Evolutionary conservation across 2,329 filamentous ascomycete species (phyloP), one percentile per base, ranked within the genome.

Genomic region (Exophiala bonariae): DNA sequence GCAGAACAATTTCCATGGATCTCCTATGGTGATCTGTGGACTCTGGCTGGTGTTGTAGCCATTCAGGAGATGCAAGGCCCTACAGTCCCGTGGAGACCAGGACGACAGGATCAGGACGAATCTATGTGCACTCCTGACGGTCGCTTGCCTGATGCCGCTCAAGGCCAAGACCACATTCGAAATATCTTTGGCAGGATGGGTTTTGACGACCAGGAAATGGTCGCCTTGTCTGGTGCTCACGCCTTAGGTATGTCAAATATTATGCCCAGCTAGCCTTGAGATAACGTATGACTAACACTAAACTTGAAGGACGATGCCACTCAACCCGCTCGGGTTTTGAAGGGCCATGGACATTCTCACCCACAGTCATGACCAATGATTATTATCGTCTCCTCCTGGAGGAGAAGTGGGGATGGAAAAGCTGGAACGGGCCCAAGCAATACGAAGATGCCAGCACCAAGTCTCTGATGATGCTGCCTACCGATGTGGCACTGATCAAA

Each of bases 41-140:
- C 93, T 53, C 83, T 99, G 47, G 85, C 73, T 43, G 93, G 89
- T 64, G 83, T 93, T 57, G 81, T 78, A 66, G 88, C 91, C 59
- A 83, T 97, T 67, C 92, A 97, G 75, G 92, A 99, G 75, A 92
- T 96, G 85, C 83, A 91, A 67, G 92, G 92, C 5, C 92, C 92
- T 54, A 73, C 77, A 62, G 83, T 99, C 60, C 89, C 90, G 52
- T 99, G 83, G 85, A 82, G 92, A 63, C 89, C 92, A 40, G 92
- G 92, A 63, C 89, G 92, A 62, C 55, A 71, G 49, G 92, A 99
- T 72, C 79, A 80, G 61, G 91, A 96, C 59, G 73, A 87, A 22
- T 72, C 84, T 49, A 88, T 83, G 68, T 96, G 91, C 81, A 96
- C 93, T 20, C 93, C 93, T 41, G 91, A 96, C 64, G 93, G 93